A percentile compares a stretch with the other conserved stretches of the same genome.
phyloP scores from a whole-genome alignment of 2,329 filamentous ascomycete genomes.

The Orbilia quercus region DNA sequence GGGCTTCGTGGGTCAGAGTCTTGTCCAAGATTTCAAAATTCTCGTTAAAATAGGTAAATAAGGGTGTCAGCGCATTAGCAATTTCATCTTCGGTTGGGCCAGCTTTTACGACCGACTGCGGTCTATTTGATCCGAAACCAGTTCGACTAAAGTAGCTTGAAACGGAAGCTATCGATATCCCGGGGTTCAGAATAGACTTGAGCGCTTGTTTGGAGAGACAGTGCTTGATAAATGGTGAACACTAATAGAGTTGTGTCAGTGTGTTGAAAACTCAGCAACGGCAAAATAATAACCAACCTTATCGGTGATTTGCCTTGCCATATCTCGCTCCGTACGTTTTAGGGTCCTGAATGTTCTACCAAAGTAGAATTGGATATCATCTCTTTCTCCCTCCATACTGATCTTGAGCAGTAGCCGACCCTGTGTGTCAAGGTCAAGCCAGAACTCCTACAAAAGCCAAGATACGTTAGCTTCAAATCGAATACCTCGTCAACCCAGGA shows the following conservation, averaged over 20 bases:
- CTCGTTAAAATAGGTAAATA: constrained; percentile 96
- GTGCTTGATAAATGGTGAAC: constrained; percentile 90
- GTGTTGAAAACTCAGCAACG: neutral
- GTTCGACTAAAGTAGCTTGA: constrained; percentile 74
- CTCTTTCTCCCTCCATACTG: constrained; percentile 97
- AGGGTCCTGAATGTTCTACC: constrained; percentile 95
- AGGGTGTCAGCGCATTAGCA: constrained; percentile 80
- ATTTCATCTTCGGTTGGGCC: constrained; percentile 77
- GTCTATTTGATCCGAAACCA: constrained; percentile 67
- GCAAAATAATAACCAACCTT: constrained; percentile 74
- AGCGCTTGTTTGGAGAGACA: constrained; percentile 86
- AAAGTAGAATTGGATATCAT: constrained; percentile 98
- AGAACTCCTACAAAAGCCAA: constrained; percentile 77
- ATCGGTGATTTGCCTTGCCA: constrained; percentile 97
- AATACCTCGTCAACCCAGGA: too few species aligned
- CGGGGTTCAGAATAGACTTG: constrained; percentile 76
- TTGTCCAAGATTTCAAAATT: constrained; percentile 99
- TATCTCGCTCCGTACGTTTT: constrained; percentile 95
- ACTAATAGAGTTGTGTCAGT: constrained; percentile 66
- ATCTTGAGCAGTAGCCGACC: constrained; percentile 88
- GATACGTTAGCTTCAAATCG: constrained; percentile 1
- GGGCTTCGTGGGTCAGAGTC: constrained; percentile 92
- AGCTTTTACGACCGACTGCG: constrained; percentile 66
- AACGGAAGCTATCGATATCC: constrained; percentile 77
- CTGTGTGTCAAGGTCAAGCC: constrained; percentile 96